Percentiles rank a stretch among this genome's conserved stretches.
Evolutionary conservation across 257 asterid species (phyloP).

Genomic region (Solanum commersonii): DNA sequence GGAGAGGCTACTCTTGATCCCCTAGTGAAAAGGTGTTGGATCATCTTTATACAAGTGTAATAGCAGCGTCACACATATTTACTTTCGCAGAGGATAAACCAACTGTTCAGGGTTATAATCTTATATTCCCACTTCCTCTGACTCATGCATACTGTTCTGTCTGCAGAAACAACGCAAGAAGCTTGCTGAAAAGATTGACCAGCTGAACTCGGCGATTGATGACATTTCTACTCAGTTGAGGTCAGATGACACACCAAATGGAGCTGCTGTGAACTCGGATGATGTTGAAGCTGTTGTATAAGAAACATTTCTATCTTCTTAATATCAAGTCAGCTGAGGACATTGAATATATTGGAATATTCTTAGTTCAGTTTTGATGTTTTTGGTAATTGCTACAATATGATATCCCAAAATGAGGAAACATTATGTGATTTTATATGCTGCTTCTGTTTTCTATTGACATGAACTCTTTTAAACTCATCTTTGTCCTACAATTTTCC

Average conservation of each 20-base stretch:
- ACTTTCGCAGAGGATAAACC: background rate
- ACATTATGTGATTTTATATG: background rate
- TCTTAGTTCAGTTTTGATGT: background rate
- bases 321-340: background rate
- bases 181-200: constrained; percentile 76
- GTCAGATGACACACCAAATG: constrained; percentile 43
- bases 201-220: constrained; percentile 77
- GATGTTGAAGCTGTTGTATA: constrained; percentile 50
- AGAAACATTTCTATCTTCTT: constrained; percentile 9
- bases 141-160: background rate
- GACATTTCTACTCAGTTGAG: constrained; percentile 45
- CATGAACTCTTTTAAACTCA: background rate
- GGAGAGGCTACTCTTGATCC: background rate
- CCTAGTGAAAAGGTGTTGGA: background rate
- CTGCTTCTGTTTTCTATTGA: background rate
- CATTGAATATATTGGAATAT: background rate
- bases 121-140: background rate
- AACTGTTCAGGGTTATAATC: background rate
- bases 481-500: background rate
- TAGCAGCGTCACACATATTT: background rate
- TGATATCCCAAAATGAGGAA: background rate
- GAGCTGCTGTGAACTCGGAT: constrained; percentile 46
- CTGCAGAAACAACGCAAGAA: constrained; percentile 68
- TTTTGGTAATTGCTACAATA: background rate
- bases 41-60: background rate